These are phyloP conservation scores for Trypethelium eluteriae DNA, from an alignment of 495 filamentous ascomycete genomes.

Conservation along the genomic window DNA sequence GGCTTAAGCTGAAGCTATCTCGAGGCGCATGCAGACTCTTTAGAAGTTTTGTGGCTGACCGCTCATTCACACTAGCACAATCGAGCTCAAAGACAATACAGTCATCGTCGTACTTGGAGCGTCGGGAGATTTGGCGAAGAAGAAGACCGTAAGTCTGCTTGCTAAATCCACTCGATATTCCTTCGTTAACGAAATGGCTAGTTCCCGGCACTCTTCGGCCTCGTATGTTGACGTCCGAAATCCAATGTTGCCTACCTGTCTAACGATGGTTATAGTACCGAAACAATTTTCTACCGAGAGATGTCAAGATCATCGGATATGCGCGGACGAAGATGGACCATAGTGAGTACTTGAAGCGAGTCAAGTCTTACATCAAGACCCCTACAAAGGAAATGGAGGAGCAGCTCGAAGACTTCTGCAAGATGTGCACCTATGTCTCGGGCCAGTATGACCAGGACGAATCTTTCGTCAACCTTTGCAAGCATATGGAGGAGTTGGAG, in stretches of 20 bases:
- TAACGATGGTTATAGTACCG: slow-evolving; percentile 57
- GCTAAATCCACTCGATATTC: not conserved
- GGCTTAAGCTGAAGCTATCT: not conserved
- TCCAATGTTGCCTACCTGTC: not conserved
- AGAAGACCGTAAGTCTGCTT: slow-evolving; percentile 76
- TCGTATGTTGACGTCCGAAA: slow-evolving; percentile 56
- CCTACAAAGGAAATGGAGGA: slow-evolving; percentile 96
- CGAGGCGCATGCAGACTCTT: not conserved
- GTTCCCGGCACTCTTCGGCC: slow-evolving; percentile 97
- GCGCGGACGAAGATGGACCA: slow-evolving; percentile 99
- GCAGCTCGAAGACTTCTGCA: slow-evolving; percentile 82
- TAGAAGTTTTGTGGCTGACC: slow-evolving; percentile 14
- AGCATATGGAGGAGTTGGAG: slow-evolving; percentile 86
- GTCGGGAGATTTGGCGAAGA: slow-evolving; percentile 96
- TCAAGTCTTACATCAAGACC: slow-evolving; percentile 97
- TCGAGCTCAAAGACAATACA: slow-evolving; percentile 98
- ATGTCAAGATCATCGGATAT: slow-evolving; percentile 97
- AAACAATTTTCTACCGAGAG: slow-evolving; percentile 96
- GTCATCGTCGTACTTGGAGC: slow-evolving; percentile 95
- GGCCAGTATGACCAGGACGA: slow-evolving; percentile 98
- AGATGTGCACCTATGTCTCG: slow-evolving; percentile 82
- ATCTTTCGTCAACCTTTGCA: slow-evolving; percentile 77
- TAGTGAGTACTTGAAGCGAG: slow-evolving; percentile 83
- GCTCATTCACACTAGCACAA: slow-evolving; percentile 44
- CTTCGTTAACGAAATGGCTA: slow-evolving; percentile 35